Percentiles rank a stretch among this genome's conserved stretches.
Conservation (phyloP, 179 eudicot genomes). For the Heliamphora pulchella region DNA sequence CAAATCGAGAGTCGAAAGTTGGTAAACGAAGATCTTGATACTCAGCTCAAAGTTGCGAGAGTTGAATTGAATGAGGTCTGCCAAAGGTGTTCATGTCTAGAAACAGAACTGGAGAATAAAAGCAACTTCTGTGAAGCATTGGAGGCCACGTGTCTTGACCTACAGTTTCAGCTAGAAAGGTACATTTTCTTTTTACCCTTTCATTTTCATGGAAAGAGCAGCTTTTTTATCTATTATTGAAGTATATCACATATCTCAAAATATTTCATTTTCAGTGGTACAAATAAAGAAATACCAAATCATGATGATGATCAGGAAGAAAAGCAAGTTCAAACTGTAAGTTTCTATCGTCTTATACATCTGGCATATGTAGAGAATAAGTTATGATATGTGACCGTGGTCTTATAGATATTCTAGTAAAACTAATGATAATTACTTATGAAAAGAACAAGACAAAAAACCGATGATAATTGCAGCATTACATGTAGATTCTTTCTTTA, state of each 20-base stretch:
- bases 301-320: slow-evolving; percentile 24
- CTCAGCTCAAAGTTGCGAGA: slow-evolving; percentile 38
- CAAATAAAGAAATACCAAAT: slow-evolving; percentile 28
- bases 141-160: slow-evolving; percentile 41
- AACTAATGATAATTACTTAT: too few species aligned
- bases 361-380: background rate
- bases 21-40: slow-evolving; percentile 42
- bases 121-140: slow-evolving; percentile 32
- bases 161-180: slow-evolving; percentile 52
- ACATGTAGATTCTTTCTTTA: background rate
- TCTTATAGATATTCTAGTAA: background rate
- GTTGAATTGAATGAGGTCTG: slow-evolving; percentile 34
- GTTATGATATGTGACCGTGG: background rate
- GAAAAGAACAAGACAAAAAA: too few species aligned
- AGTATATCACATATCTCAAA: slow-evolving; percentile 9
- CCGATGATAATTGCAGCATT: background rate
- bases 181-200: slow-evolving; percentile 20
- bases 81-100: slow-evolving; percentile 16
- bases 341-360: slow-evolving; percentile 24
- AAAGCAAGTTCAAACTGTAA: slow-evolving; percentile 59
- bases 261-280: slow-evolving; percentile 35
- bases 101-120: slow-evolving; percentile 33
- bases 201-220: background rate
- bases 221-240: background rate
- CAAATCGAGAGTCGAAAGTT: slow-evolving; percentile 29